Base-by-base conservation (phyloP, 2,329 filamentous ascomycete species). In the Pyrenophora teres region DNA sequence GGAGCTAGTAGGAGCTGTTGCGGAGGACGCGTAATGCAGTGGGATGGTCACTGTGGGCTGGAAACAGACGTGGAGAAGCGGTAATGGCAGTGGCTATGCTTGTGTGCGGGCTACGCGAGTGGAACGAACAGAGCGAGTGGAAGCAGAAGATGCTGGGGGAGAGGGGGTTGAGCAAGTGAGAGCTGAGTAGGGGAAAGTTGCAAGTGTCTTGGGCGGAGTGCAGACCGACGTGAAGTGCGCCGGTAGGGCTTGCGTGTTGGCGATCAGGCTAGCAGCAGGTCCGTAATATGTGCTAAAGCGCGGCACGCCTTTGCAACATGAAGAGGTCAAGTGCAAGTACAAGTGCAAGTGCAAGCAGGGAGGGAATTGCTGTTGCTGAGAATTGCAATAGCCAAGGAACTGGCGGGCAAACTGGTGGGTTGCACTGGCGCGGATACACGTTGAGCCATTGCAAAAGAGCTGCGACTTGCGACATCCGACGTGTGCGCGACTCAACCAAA, bases 1-100 rank as follows among this genome's bases (percentile, higher is more conserved):
- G 51, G 39, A 59, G 55, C 40, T 49, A 37, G 38, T 39, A 33
- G 53, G 36, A 58, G 49, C 18, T 56, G 46, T 35, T 42, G 41
- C 43, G 32, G 51, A 47, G 52, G 63, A 65, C 64, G 64, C 64
- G 63, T 65, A 67, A 64, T 64, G 54, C 62, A 51, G 58, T 52
- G 54, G 40, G 54, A 42, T 54, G 41, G 52, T 53, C 38, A 49
- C 36, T 52, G 52, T 52, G 56, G 57, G 40, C 39, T 49, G 52
- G 46, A 42, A 54, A 50, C 46, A 53, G 54, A 54, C 46, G 43
- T 40, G 39, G 43, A 55, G 50, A 54, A 49, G 59, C 54, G 54
- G 51, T 54, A 62, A 58, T 58, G 62, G 56, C 58, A 54, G 52
- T 58, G 55, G 45, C 31, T 50, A 47, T 60, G 42, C 46, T 52